phyloP scores from a whole-genome alignment of 805 yeast species.

The Lipomyces spencermartinsiae region DNA sequence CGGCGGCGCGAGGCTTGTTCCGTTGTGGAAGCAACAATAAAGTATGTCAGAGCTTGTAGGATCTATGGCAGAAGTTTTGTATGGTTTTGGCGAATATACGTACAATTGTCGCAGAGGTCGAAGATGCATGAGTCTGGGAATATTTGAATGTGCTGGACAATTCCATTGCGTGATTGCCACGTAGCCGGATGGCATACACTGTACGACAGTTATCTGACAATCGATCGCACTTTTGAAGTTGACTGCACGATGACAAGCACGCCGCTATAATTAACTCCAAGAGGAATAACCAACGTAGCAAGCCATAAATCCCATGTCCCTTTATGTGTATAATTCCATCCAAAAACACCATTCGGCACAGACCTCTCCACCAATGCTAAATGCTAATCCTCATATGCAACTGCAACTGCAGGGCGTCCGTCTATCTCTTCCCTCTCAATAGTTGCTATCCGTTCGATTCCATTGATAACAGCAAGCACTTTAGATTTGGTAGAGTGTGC shows the following conservation, averaged over 20 bases:
- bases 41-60: neutral
- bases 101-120: too few relatives aligned
- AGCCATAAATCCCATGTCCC: neutral
- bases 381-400: neutral
- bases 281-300: neutral
- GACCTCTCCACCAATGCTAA: constrained; percentile 1
- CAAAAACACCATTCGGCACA: neutral
- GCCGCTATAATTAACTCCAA: neutral
- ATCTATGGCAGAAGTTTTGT: neutral
- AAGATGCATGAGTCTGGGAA: too few relatives aligned
- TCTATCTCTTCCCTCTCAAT: neutral
- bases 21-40: constrained; percentile 31
- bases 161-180: neutral
- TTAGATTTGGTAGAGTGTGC: constrained; percentile 39
- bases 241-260: too few relatives aligned
- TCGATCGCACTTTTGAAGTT: too few relatives aligned
- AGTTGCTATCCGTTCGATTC: constrained; percentile 23
- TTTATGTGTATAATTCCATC: constrained; percentile 1
- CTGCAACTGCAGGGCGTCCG: neutral
- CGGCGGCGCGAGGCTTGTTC: constrained; percentile 39
- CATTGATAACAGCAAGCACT: constrained; percentile 36
- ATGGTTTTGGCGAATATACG: too few relatives aligned
- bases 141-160: too few relatives aligned
- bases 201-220: too few relatives aligned
- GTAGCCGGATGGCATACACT: neutral